Evolutionary conservation across 2,329 filamentous ascomycete genomes (phyloP).

Genomic region (Pestalotiopsis sp.): DNA sequence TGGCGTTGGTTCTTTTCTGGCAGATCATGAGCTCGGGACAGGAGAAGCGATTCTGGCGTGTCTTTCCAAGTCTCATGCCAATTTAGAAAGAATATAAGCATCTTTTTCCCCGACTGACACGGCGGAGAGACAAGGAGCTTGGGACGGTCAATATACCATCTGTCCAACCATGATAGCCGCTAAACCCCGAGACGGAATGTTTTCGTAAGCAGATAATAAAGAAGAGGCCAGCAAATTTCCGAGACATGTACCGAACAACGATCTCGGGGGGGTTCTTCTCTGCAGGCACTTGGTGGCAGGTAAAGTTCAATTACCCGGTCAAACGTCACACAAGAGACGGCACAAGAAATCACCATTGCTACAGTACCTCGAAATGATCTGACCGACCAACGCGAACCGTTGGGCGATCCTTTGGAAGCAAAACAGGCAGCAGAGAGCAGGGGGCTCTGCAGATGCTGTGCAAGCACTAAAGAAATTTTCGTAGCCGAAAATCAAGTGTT

Average conservation of each 20-base stretch:
- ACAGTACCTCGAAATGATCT: not conserved
- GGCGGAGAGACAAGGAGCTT: not conserved
- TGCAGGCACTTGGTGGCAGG: not conserved
- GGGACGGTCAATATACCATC: not conserved
- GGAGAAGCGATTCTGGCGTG: not conserved
- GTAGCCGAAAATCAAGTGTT: not conserved
- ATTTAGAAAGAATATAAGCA: not conserved
- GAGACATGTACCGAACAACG: not conserved
- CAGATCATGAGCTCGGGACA: not conserved
- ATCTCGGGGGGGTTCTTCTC: not conserved
- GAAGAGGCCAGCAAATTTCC: conserved; percentile 3
- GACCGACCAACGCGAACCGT: not conserved
- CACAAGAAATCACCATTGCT: not conserved
- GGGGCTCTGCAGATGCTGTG: not conserved
- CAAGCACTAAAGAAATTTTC: not conserved
- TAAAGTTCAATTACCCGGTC: not conserved
- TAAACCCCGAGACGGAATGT: not conserved
- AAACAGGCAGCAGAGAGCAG: not conserved
- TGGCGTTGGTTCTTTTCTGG: not conserved
- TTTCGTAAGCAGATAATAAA: not conserved
- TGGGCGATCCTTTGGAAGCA: not conserved
- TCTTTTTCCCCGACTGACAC: not conserved
- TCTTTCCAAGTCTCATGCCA: not conserved
- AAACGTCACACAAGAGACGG: not conserved
- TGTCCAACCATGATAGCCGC: not conserved